phyloP scores from a whole-genome alignment of 1,139 yeast genomes.

The Citeromyces hawaiiensis region DNA sequence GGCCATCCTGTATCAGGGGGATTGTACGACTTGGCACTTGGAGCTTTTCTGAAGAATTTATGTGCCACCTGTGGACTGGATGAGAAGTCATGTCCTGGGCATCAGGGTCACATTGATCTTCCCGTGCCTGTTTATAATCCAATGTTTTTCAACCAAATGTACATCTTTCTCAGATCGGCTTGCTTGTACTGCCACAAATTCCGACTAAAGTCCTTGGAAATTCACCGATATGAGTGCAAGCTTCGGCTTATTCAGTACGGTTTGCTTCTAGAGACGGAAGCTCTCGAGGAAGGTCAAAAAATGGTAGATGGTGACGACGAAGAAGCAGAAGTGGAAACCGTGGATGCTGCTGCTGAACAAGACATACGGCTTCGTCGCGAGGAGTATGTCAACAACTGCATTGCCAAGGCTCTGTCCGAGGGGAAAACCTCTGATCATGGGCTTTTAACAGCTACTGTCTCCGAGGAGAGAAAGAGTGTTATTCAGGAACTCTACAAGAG shows the following conservation, averaged over 20 bases:
- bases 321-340: conserved; percentile 20
- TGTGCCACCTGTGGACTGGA: conserved; percentile 96
- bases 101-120: conserved; percentile 93
- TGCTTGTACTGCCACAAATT: conserved; percentile 89
- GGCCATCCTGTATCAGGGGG: conserved; percentile 96
- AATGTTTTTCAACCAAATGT: conserved; percentile 83
- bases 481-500: conserved; percentile 68
- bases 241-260: conserved; percentile 81
- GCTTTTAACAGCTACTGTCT: conserved; percentile 68
- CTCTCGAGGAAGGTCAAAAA: conserved; percentile 39
- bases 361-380: conserved; percentile 44
- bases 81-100: conserved; percentile 94
- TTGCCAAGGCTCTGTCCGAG: conserved; percentile 63
- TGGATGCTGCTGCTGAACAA: conserved; percentile 27
- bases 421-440: conserved; percentile 63
- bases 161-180: conserved; percentile 66
- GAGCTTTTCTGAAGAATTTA: conserved; percentile 80
- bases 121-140: conserved; percentile 96
- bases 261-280: conserved; percentile 62
- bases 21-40: conserved; percentile 83
- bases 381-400: conserved; percentile 53
- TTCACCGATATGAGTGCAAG: conserved; percentile 68
- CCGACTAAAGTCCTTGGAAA: conserved; percentile 53
- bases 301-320: conserved; percentile 23
- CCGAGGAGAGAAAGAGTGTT: conserved; percentile 72